A percentile compares a stretch with the other conserved stretches of the same genome.
These are phyloP conservation scores for Penstemon davidsonii DNA, from an alignment of 257 asterid species.

Conservation along the genomic window DNA sequence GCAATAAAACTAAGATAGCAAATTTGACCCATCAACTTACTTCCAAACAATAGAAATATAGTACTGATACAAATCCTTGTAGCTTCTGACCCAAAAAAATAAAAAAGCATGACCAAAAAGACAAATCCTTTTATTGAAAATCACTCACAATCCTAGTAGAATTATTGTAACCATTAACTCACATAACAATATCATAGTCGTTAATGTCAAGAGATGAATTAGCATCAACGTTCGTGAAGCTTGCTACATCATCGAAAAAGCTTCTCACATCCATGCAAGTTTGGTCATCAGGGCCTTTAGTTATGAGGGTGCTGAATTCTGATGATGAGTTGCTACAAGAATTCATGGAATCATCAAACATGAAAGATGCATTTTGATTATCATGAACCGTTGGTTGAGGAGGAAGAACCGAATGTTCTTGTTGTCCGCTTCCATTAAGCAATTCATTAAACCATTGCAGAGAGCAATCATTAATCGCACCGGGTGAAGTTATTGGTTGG, in stretches of 20 bases:
- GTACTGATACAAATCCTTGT: too few relatives aligned
- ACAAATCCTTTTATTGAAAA: not conserved
- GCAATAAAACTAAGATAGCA: too few relatives aligned
- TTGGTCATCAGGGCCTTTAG: conserved; percentile 6
- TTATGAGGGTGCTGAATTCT: not conserved
- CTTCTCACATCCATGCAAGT: conserved; percentile 18
- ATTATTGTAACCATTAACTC: not conserved
- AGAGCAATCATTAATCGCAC: conserved; percentile 2
- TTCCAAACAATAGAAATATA: too few relatives aligned
- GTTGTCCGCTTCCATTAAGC: conserved; percentile 5
- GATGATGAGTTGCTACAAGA: conserved; percentile 22
- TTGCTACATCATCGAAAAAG: conserved; percentile 36
- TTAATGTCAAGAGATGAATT: not conserved
- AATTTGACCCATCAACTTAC: too few relatives aligned
- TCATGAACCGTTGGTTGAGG: not conserved
- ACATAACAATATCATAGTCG: not conserved
- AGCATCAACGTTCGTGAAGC: conserved; percentile 25
- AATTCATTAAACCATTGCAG: conserved; percentile 1
- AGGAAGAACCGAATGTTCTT: not conserved
- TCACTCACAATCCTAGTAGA: not conserved
- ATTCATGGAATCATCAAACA: conserved; percentile 29
- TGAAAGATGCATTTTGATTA: too few relatives aligned
- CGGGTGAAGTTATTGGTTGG: conserved; percentile 20
- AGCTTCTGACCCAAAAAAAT: too few relatives aligned
- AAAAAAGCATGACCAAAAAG: too few relatives aligned